Base-by-base conservation (phyloP, 2,329 filamentous ascomycete species). In the Claviceps quebecensis region DNA sequence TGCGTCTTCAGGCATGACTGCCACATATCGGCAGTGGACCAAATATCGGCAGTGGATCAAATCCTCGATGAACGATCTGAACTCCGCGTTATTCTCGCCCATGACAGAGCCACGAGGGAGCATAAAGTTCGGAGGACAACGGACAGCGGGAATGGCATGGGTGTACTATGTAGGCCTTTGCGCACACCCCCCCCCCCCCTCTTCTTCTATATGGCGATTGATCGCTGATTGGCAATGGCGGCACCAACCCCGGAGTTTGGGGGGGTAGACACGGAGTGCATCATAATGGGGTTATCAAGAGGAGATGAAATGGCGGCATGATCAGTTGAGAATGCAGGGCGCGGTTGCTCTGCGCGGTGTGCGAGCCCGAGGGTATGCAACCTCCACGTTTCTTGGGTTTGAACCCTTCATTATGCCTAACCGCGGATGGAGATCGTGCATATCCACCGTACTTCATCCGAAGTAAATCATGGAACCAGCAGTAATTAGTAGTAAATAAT, bases 11-110 rank as follows among this genome's bases (percentile, higher is more conserved):
- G 51, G 52, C 49, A 48, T 44, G 50, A 48, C 50, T 56, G 56
- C 53, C 54, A 55, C 54, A 56, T 52, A 56, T 55, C 55, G 19
- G 19, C 19, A 19, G 19, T 19, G 19, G 19, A 19, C 53, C 54
- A 55, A 53, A 56, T 51, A 56, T 55, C 55, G 54, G 40, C 54
- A 54, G 58, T 55, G 57, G 54, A 47, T 50, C 55, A 46, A 48
- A 50, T 50, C 37, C 38, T 43, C 13, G 49, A 41, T 29, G 48
- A 54, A 55, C 44, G 39, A 47, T 36, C 51, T 52, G 52, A 53
- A 38, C 47, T 37, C 44, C 36, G 48, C 52, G 54, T 51, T 46
- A 50, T 47, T 23, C 44, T 40, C 29, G 39, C 22, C 22, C 37
- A 41, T 47, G 5, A 23, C 29, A 34, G 29, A 34, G 29, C 29